A percentile compares a stretch with the other conserved stretches of the same genome.
phyloP scores from a whole-genome alignment of 352 stramenopile genomes.

The Phytophthora aleatoria region DNA sequence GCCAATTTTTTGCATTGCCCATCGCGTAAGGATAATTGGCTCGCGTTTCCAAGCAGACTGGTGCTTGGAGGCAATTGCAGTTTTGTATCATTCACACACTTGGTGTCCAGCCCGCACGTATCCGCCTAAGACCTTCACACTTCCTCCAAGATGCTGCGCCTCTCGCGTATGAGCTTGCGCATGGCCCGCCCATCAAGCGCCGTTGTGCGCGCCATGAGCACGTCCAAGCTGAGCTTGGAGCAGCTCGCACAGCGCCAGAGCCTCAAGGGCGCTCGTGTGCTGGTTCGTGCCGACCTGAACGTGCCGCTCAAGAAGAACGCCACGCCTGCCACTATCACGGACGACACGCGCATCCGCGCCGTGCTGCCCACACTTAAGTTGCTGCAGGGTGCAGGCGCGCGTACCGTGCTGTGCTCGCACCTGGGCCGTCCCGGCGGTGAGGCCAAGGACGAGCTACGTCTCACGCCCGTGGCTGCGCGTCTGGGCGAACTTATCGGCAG shows the following conservation, averaged over 20 bases:
- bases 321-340: constrained; percentile 94
- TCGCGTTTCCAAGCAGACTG: constrained; percentile 28
- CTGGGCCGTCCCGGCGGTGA: constrained; percentile 96
- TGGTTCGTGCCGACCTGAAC: constrained; percentile 99
- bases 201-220: constrained; percentile 44
- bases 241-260: constrained; percentile 61
- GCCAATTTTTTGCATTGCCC: constrained; percentile 4
- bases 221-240: constrained; percentile 74
- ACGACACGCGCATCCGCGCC: constrained; percentile 96
- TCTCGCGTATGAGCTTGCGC: constrained; percentile 27
- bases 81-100: constrained; percentile 19
- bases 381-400: constrained; percentile 95
- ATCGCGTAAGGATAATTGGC: constrained; percentile 20
- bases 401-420: constrained; percentile 96
- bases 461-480: constrained; percentile 93
- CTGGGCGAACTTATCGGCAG: constrained; percentile 93
- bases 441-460: constrained; percentile 71
- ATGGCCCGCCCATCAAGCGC: constrained; percentile 12
- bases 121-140: no score
- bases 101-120: constrained; percentile 2
- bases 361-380: constrained; percentile 93
- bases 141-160: constrained; percentile 24
- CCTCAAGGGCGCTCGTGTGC: constrained; percentile 95
- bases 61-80: constrained; percentile 17
- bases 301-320: constrained; percentile 95